Conservation (phyloP, 2,329 filamentous ascomycete species). For the Sphaerostilbella broomeana region DNA sequence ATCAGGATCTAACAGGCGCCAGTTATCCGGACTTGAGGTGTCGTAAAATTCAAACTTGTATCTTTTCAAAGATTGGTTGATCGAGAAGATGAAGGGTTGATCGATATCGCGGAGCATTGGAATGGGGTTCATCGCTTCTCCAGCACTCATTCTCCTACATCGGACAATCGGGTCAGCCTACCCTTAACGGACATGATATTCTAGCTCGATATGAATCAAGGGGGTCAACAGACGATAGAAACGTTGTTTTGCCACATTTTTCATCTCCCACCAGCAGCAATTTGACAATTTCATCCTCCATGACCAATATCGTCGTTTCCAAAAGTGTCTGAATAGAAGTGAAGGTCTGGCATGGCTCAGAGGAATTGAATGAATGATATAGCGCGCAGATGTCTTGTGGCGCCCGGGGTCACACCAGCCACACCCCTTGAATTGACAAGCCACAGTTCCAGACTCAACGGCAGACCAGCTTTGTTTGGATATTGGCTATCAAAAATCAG, state of each 20-base stretch:
- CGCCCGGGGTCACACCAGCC: constrained; percentile 9
- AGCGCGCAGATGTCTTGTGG: constrained; percentile 1
- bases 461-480: no score
- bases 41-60: constrained; percentile 56
- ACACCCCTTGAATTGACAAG: background rate
- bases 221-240: constrained; percentile 47
- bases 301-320: constrained; percentile 17
- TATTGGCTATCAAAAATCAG: no score
- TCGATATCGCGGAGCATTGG: constrained; percentile 50
- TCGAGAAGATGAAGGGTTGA: constrained; percentile 54
- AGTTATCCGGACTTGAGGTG: constrained; percentile 51
- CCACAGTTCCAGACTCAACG: background rate
- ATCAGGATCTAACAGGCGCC: constrained; percentile 52
- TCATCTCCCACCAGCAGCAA: constrained; percentile 54
- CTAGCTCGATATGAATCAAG: no score
- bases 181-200: constrained; percentile 1
- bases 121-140: constrained; percentile 36
- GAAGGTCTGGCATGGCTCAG: background rate
- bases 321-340: background rate
- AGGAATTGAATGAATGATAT: background rate
- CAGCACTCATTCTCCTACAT: constrained; percentile 45
- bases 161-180: background rate
- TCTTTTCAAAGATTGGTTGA: constrained; percentile 32
- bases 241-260: constrained; percentile 54
- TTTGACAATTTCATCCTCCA: constrained; percentile 45